Percentiles rank a stretch among this genome's conserved stretches.
These are phyloP conservation scores for Pseudotsuga menziesii DNA, from an alignment of 75 land plant species.

Conservation along the genomic window DNA sequence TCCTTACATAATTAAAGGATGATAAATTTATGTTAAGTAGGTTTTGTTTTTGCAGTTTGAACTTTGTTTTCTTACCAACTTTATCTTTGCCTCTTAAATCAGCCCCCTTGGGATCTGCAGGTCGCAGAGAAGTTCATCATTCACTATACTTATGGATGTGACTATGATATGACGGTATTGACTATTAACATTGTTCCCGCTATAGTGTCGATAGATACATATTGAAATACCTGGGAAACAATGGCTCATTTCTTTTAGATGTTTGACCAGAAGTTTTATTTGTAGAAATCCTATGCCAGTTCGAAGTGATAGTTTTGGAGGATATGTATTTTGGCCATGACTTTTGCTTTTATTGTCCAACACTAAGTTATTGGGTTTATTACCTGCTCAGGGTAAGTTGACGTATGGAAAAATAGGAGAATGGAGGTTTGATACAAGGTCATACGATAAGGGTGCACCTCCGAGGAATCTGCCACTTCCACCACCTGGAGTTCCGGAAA, in stretches of 20 bases:
- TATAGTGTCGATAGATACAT: not conserved
- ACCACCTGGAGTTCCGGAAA: conserved; percentile 90
- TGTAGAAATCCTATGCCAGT: not conserved
- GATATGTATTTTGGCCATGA: not conserved
- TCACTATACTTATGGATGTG: conserved; percentile 97
- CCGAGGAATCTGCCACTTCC: conserved; percentile 89
- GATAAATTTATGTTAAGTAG: not conserved
- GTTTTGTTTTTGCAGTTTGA: not conserved
- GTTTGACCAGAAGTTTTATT: not conserved
- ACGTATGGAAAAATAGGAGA: conserved; percentile 90
- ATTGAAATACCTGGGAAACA: not conserved
- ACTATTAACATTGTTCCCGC: no score
- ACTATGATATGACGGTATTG: conserved; percentile 78
- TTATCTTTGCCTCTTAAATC: conserved; percentile 7
- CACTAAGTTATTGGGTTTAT: not conserved
- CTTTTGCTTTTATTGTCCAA: not conserved
- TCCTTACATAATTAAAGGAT: no score
- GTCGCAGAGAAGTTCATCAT: conserved; percentile 75
- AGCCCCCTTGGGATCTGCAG: conserved; percentile 93
- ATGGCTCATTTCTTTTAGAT: not conserved
- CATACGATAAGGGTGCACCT: conserved; percentile 49
- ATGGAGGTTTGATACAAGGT: conserved; percentile 98
- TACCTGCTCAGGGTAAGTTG: conserved; percentile 53
- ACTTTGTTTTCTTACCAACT: not conserved
- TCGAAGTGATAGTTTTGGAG: not conserved